Percentiles rank a stretch among this genome's conserved stretches.
Evolutionary conservation across 2,329 filamentous ascomycete species (phyloP).

Genomic region (Alternaria postmessia): DNA sequence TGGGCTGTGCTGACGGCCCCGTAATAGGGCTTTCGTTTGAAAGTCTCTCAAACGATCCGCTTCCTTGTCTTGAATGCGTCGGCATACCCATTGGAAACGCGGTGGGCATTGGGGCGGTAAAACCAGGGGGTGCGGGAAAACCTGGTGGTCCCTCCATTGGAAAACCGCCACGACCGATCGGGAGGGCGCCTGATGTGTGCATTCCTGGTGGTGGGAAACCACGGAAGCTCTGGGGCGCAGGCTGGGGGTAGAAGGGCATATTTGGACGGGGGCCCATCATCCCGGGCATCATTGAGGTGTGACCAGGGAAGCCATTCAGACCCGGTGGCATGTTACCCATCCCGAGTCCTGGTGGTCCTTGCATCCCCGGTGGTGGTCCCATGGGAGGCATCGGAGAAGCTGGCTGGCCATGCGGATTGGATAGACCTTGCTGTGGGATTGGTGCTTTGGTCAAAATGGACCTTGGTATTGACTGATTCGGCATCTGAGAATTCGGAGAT

Average conservation of each 20-base stretch:
- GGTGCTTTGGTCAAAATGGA: conserved; percentile 67
- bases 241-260: conserved; percentile 64
- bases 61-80: conserved; percentile 78
- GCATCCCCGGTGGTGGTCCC: conserved; percentile 64
- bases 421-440: conserved; percentile 55
- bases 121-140: conserved; percentile 52
- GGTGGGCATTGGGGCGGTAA: conserved; percentile 43
- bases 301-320: conserved; percentile 60
- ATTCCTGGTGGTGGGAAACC: conserved; percentile 67
- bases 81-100: conserved; percentile 55
- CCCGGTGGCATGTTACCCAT: conserved; percentile 56
- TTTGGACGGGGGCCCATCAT: conserved; percentile 65
- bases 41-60: conserved; percentile 65
- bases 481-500: conserved; percentile 69
- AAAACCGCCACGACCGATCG: conserved; percentile 65
- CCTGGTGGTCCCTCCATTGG: conserved; percentile 61
- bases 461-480: conserved; percentile 71
- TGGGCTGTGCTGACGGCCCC: conserved; percentile 70
- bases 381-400: conserved; percentile 71
- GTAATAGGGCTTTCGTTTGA: conserved; percentile 62
- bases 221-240: conserved; percentile 62
- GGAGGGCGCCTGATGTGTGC: conserved; percentile 62
- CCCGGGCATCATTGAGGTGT: conserved; percentile 61
- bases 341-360: conserved; percentile 62
- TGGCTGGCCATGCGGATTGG: conserved; percentile 66